phyloP scores from a whole-genome alignment of 2,329 filamentous ascomycete species.

The Pseudogymnoascus sp. region DNA sequence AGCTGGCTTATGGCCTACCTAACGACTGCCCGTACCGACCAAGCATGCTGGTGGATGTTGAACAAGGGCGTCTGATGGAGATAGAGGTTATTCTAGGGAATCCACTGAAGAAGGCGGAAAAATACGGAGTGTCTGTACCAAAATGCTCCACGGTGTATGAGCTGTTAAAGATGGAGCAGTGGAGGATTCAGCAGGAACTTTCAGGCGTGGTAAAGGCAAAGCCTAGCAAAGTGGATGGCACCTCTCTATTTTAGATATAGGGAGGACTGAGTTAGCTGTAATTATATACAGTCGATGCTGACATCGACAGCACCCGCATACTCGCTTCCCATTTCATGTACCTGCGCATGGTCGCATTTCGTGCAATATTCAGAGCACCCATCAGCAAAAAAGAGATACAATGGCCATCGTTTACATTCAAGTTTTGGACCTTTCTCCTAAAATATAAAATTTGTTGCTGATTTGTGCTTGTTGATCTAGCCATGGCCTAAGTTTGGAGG shows the following conservation, averaged over 20 bases:
- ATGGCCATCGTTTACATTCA: neutral
- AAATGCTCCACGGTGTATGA: constrained; percentile 47
- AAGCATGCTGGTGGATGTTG: constrained; percentile 46
- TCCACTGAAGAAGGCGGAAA: constrained; percentile 42
- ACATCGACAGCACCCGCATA: neutral
- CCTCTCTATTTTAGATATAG: neutral
- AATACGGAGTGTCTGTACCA: constrained; percentile 44
- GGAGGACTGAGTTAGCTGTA: neutral
- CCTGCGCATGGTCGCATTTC: neutral
- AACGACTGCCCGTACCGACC: constrained; percentile 20
- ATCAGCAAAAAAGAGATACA: neutral
- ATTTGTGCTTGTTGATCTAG: neutral
- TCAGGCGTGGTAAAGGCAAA: constrained; percentile 2
- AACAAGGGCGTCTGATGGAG: constrained; percentile 43
- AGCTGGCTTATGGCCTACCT: constrained; percentile 4
- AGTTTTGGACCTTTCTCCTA: neutral
- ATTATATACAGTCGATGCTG: neutral
- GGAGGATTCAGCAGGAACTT: constrained; percentile 25
- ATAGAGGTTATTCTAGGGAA: constrained; percentile 49
- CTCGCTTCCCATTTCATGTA: neutral
- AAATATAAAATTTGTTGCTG: neutral
- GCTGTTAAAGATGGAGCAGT: constrained; percentile 42
- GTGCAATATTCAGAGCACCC: neutral
- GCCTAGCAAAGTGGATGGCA: neutral
- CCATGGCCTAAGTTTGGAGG: neutral